Percentiles rank a stretch among this genome's conserved stretches.
Conservation (phyloP, 805 yeast genomes). For the Cyberlindnera veronae region DNA sequence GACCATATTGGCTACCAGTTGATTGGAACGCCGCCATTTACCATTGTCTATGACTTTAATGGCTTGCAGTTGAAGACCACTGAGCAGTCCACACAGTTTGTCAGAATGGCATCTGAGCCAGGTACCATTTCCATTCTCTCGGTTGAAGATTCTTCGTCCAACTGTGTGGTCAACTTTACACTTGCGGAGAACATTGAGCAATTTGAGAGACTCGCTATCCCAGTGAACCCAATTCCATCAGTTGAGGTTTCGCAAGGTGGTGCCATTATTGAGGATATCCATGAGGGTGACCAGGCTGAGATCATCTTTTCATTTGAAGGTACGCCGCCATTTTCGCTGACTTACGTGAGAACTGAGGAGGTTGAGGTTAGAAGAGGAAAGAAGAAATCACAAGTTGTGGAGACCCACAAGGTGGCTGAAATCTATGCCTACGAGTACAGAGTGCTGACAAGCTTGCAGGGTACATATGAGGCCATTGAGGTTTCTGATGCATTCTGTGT, state of each 20-base stretch:
- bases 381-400: slow-evolving; percentile 56
- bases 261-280: slow-evolving; percentile 71
- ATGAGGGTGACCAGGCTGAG: slow-evolving; percentile 93
- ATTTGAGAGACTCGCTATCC: slow-evolving; percentile 33
- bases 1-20: slow-evolving; percentile 77
- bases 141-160: slow-evolving; percentile 68
- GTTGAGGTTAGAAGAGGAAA: slow-evolving; percentile 36
- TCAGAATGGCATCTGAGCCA: slow-evolving; percentile 74
- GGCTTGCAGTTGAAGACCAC: slow-evolving; percentile 55
- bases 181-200: slow-evolving; percentile 31
- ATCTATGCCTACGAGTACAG: slow-evolving; percentile 68
- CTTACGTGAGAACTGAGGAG: slow-evolving; percentile 72
- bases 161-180: slow-evolving; percentile 64
- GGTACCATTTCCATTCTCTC: slow-evolving; percentile 71
- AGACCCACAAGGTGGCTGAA: slow-evolving; percentile 52
- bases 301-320: slow-evolving; percentile 80
- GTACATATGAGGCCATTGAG: slow-evolving; percentile 89
- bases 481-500: slow-evolving; percentile 82
- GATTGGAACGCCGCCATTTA: slow-evolving; percentile 78
- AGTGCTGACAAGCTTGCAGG: slow-evolving; percentile 79
- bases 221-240: slow-evolving; percentile 61
- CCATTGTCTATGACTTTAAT: slow-evolving; percentile 70
- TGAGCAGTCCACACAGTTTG: slow-evolving; percentile 45
- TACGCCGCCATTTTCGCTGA: slow-evolving; percentile 84
- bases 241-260: slow-evolving; percentile 85